phyloP scores from a whole-genome alignment of 2,329 filamentous ascomycete species.

The Claviceps capensis region DNA sequence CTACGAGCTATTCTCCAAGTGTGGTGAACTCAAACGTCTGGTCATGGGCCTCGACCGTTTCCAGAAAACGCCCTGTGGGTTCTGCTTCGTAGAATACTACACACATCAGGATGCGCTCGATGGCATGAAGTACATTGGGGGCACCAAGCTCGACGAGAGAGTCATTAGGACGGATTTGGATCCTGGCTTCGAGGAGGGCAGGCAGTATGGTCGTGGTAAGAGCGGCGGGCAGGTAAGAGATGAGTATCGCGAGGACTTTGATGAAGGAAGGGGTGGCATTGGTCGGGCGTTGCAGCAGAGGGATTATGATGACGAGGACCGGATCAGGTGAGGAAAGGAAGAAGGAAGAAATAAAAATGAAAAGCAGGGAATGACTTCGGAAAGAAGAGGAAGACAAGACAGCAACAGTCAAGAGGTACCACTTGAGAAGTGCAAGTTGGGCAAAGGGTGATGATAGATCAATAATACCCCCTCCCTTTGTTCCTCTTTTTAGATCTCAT shows the following conservation, averaged over 20 bases:
- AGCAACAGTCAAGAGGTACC: too few species aligned
- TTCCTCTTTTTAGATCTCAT: background rate
- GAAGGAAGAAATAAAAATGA: background rate
- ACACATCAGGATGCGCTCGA: slow-evolving; percentile 93
- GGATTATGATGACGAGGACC: slow-evolving; percentile 20
- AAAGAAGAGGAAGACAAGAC: background rate
- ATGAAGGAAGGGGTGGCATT: slow-evolving; percentile 83
- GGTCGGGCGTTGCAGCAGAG: slow-evolving; percentile 55
- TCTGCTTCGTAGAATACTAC: slow-evolving; percentile 99
- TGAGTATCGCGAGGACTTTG: slow-evolving; percentile 94
- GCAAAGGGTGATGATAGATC: background rate
- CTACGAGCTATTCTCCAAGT: slow-evolving; percentile 90
- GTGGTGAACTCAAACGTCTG: slow-evolving; percentile 94
- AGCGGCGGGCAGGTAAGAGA: slow-evolving; percentile 94
- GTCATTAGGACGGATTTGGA: slow-evolving; percentile 93
- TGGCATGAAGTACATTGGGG: slow-evolving; percentile 96
- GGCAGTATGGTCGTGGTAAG: slow-evolving; percentile 91
- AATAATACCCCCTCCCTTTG: background rate
- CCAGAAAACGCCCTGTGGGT: slow-evolving; percentile 94
- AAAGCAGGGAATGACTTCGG: background rate
- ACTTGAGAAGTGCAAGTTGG: background rate
- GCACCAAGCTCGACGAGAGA: slow-evolving; percentile 94
- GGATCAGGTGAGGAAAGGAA: slow-evolving; percentile 6
- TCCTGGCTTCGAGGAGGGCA: slow-evolving; percentile 87
- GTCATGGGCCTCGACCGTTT: slow-evolving; percentile 97